Percentiles rank a stretch among this genome's conserved stretches.
Conservation (phyloP, 1,284 basidiomycete genomes). For the Moesziomyces sp. region DNA sequence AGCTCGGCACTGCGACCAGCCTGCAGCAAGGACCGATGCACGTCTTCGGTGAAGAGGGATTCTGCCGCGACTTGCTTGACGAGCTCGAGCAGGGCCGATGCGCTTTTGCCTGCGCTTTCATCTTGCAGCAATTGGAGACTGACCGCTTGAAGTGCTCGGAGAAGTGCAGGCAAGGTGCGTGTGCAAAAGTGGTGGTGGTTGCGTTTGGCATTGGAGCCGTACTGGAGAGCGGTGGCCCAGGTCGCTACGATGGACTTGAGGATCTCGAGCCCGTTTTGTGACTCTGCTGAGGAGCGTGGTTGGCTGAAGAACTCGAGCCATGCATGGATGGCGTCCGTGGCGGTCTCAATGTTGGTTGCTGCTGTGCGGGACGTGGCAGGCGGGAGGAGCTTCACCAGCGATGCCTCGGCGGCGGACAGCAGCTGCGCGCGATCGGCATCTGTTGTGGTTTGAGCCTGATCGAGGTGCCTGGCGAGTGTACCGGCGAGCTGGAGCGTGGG, state of each 20-base stretch:
- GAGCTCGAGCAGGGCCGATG: conserved; percentile 3
- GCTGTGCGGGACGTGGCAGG: conserved; percentile 44
- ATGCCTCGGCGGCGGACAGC: conserved; percentile 5
- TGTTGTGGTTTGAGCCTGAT: neutral
- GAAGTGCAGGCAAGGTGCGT: conserved; percentile 22
- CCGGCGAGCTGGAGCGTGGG: conserved; percentile 33
- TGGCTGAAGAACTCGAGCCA: conserved; percentile 36
- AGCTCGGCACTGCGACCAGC: conserved; percentile 18
- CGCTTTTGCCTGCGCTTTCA: neutral
- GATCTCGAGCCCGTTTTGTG: conserved; percentile 4
- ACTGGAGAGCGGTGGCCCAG: conserved; percentile 44
- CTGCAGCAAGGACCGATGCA: conserved; percentile 30
- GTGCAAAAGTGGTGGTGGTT: conserved; percentile 48
- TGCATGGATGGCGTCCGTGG: conserved; percentile 46
- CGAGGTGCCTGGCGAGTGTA: conserved; percentile 20
- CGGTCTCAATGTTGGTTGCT: conserved; percentile 52
- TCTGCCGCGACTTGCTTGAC: conserved; percentile 30
- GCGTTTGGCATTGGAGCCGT: conserved; percentile 54
- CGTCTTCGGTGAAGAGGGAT: conserved; percentile 48
- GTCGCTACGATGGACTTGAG: conserved; percentile 22
- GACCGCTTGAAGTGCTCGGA: conserved; percentile 17
- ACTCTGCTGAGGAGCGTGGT: conserved; percentile 4
- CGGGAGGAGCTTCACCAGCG: conserved; percentile 27
- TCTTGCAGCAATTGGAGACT: neutral
- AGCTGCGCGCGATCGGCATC: neutral